Evolutionary conservation across 768 basidiomycete species (phyloP).

Genomic region (Podaxis sp.): DNA sequence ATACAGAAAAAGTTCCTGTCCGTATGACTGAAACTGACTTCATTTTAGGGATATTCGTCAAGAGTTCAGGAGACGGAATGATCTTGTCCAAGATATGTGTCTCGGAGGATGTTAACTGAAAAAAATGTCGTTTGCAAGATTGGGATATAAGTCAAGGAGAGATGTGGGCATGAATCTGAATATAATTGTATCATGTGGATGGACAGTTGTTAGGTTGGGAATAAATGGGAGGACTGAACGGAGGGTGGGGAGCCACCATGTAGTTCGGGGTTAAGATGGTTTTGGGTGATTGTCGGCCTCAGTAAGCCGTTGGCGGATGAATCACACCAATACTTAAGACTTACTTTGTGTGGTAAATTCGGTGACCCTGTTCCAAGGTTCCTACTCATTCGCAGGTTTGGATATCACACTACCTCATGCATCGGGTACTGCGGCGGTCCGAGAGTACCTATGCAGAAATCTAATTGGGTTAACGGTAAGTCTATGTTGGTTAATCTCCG

Average conservation of each 20-base stretch:
- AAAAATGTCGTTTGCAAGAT: too few species aligned
- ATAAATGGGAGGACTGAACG: constrained; percentile 19
- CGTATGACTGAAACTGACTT: too few species aligned
- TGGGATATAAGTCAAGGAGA: too few species aligned
- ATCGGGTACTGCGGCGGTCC: not conserved
- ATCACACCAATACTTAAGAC: constrained; percentile 28
- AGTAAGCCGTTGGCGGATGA: constrained; percentile 24
- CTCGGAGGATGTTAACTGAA: too few species aligned
- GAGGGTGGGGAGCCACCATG: not conserved
- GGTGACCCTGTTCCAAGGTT: constrained; percentile 30
- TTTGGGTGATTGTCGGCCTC: constrained; percentile 17
- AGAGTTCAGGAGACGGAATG: too few species aligned
- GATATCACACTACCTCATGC: constrained; percentile 10
- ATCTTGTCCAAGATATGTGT: too few species aligned
- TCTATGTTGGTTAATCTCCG: constrained; percentile 16
- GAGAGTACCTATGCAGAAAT: constrained; percentile 7
- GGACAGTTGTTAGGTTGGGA: constrained; percentile 14
- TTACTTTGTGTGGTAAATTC: constrained; percentile 32
- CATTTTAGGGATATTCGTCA: too few species aligned
- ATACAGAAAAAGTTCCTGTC: too few species aligned
- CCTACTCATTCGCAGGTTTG: constrained; percentile 14
- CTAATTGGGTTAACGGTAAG: constrained; percentile 10
- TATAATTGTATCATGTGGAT: not conserved
- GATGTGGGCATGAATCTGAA: too few species aligned
- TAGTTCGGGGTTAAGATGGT: constrained; percentile 9